phyloP scores from a whole-genome alignment of 2,329 filamentous ascomycete species.

The Diplodia sapinea region DNA sequence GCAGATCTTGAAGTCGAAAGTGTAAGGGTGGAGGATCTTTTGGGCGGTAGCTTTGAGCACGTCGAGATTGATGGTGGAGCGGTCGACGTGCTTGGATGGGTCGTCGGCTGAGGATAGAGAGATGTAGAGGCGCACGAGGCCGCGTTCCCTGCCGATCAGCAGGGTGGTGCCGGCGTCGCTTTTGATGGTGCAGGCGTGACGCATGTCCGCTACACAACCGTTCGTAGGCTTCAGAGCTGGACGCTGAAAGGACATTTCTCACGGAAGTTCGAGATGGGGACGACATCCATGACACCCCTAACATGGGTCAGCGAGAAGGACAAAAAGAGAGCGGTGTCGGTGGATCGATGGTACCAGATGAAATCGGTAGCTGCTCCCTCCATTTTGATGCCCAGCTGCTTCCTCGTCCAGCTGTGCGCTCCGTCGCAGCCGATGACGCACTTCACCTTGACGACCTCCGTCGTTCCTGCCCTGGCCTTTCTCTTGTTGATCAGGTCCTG shows the following conservation, averaged over 20 bases:
- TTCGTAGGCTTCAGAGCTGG: slow-evolving; percentile 38
- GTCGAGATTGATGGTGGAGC: slow-evolving; percentile 8
- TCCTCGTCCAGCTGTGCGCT: slow-evolving; percentile 60
- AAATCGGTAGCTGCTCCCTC: slow-evolving; percentile 63
- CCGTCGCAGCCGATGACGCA: slow-evolving; percentile 57
- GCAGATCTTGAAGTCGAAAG: slow-evolving; percentile 11
- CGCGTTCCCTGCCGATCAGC: slow-evolving; percentile 60
- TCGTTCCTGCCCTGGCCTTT: background rate
- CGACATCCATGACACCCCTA: slow-evolving; percentile 60
- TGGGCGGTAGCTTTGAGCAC: slow-evolving; percentile 33
- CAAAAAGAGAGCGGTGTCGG: background rate
- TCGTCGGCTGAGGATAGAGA: background rate
- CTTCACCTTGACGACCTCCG: slow-evolving; percentile 42
- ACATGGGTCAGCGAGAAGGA: background rate
- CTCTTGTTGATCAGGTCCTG: slow-evolving; percentile 4
- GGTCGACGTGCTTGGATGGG: background rate
- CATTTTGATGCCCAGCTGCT: slow-evolving; percentile 61
- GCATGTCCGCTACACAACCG: slow-evolving; percentile 58
- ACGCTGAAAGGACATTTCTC: background rate
- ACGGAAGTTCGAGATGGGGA: slow-evolving; percentile 34
- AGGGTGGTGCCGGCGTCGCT: slow-evolving; percentile 54
- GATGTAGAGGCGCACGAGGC: slow-evolving; percentile 66
- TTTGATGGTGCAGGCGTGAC: slow-evolving; percentile 57
- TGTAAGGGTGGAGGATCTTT: slow-evolving; percentile 57
- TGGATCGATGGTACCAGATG: slow-evolving; percentile 50